Conservation (phyloP, 163 green algal species). For the Volvox carteri region DNA sequence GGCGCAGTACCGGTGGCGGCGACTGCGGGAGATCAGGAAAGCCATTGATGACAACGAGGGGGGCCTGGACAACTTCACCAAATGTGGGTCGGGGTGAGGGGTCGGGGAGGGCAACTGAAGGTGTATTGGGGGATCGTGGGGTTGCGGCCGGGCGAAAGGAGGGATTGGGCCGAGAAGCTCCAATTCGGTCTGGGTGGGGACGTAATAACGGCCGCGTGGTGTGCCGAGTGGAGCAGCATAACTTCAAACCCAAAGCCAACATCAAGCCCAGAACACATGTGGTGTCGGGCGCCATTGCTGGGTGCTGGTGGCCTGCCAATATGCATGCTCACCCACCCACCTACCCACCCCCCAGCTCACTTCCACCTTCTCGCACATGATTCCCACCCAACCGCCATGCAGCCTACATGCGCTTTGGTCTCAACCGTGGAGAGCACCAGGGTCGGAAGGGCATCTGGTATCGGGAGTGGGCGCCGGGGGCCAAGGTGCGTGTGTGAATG, state of each 20-base stretch:
- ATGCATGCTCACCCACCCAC: neutral
- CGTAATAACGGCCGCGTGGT: too few relatives aligned
- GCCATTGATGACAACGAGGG: constrained; percentile 96
- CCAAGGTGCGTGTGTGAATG: constrained; percentile 83
- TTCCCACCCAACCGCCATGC: too few relatives aligned
- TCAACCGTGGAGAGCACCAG: constrained; percentile 92
- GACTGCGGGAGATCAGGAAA: constrained; percentile 88
- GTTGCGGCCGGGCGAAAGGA: neutral
- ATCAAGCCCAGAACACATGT: too few relatives aligned
- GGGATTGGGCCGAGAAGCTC: neutral
- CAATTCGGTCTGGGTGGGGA: neutral
- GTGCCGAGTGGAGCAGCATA: too few relatives aligned
- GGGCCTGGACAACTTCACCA: constrained; percentile 92
- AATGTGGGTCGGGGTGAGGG: neutral
- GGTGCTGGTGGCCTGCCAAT: too few relatives aligned
- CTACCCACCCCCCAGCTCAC: neutral
- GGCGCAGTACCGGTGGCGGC: constrained; percentile 90
- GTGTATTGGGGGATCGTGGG: too few relatives aligned
- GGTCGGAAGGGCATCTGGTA: constrained; percentile 93
- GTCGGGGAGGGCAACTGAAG: too few relatives aligned
- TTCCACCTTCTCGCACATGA: too few relatives aligned
- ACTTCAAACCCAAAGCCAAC: too few relatives aligned
- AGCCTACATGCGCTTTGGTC: constrained; percentile 94
- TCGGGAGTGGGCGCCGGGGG: constrained; percentile 95
- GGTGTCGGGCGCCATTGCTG: too few relatives aligned